Evolutionary conservation across 208 protist species (phyloP), one percentile per base, ranked within the genome.

Genomic region (Willaertia magna): DNA sequence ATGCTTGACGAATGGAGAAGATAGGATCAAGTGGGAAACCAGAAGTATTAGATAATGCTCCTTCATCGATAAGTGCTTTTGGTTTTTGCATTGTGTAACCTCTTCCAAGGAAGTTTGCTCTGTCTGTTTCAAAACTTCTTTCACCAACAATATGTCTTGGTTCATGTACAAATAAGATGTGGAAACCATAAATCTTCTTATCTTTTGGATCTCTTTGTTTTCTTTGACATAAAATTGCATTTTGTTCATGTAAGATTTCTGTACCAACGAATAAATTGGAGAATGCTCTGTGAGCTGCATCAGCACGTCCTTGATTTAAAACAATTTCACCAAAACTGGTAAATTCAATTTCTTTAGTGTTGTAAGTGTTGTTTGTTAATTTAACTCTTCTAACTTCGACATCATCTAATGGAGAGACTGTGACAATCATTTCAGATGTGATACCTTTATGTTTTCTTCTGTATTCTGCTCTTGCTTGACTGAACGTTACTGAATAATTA

Each of bases 291-390:
- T 81, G 76, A 51, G 76, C 76, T 40, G 76, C 76, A 81, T 81
- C 76, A 40, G 44, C 76, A 42, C 76, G 18, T 30, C 43, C 40
- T 47, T 81, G 76, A 40, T 40, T 40, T 43, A 81, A 81, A 6
- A 81, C 76, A 81, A 81, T 51, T 20, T 81, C 76, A 51, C 76
- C 76, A 81, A 51, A 81, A 51, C n/a, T 51, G 12, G 76, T 81
- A 4, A 81, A 81, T 81, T 81, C 76, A 40, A 81, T 47, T 46
- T 30, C 30, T 20, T 40, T 46, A n/a, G 40, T 22, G 3, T 51
- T 47, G 44, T 4, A 34, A 40, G n/a, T 40, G 20, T 51, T 81
- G 26, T 81, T 81, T 12, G 76, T 81, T 9, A 81, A 51, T 34
- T 49, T 49, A 40, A 81, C 44, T 39, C 76, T 12, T 81, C 76